Evolutionary conservation across 208 protist genomes (phyloP).

Genomic region (Leishmania lainsoni): DNA sequence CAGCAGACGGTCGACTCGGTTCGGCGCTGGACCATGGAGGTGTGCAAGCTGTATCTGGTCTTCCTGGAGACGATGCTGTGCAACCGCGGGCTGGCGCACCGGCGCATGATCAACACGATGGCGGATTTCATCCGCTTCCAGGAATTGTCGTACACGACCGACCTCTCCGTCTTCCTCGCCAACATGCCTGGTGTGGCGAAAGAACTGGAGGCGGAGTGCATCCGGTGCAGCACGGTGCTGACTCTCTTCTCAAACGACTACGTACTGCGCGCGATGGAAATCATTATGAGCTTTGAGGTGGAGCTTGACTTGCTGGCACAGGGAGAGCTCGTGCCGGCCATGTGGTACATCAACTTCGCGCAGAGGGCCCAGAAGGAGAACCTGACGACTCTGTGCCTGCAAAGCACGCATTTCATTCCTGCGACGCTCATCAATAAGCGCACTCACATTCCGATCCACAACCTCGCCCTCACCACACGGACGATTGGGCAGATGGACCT

Average conservation of each 20-base stretch:
- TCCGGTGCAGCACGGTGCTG: constrained; percentile 58
- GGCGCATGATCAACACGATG: constrained; percentile 76
- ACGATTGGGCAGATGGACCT: constrained; percentile 41
- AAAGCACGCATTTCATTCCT: constrained; percentile 62
- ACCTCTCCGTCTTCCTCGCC: constrained; percentile 75
- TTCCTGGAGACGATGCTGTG: constrained; percentile 87
- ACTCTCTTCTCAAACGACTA: constrained; percentile 72
- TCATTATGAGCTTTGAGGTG: constrained; percentile 66
- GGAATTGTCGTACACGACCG: constrained; percentile 70
- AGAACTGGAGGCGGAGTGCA: constrained; percentile 55
- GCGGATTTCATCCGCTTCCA: constrained; percentile 58
- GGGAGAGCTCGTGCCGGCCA: constrained; percentile 68
- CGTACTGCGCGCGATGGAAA: constrained; percentile 72
- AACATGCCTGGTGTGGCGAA: constrained; percentile 40
- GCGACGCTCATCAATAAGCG: constrained; percentile 82
- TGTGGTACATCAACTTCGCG: constrained; percentile 82
- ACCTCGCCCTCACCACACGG: constrained; percentile 79
- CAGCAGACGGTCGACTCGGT: constrained; percentile 72
- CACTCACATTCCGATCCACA: constrained; percentile 75
- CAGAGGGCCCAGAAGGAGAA: constrained; percentile 77
- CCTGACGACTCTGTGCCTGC: constrained; percentile 52
- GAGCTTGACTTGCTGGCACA: constrained; percentile 81
- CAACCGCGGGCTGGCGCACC: constrained; percentile 83
- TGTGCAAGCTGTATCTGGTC: constrained; percentile 68
- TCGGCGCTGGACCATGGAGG: constrained; percentile 63